These are phyloP conservation scores for Setaria viridis DNA, from an alignment of 202 grass and related monocot genomes.

Conservation along the genomic window DNA sequence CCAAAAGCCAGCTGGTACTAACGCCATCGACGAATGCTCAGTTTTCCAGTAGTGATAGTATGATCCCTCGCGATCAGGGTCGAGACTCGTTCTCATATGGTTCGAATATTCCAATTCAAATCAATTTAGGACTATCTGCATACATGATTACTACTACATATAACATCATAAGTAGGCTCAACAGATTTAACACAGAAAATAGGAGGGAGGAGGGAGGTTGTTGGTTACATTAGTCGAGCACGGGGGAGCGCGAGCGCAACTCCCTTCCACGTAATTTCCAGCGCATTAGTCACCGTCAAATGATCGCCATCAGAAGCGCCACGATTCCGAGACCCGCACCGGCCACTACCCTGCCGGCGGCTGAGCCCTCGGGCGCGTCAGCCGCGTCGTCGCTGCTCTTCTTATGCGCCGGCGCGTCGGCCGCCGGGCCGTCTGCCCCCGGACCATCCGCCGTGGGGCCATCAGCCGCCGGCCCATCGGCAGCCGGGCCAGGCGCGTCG, in stretches of 20 bases:
- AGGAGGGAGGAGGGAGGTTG: background rate
- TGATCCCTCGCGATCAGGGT: too few species aligned
- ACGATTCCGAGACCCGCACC: constrained; percentile 24
- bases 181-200: background rate
- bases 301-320: constrained; percentile 36
- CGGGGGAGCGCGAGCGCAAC: background rate
- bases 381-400: constrained; percentile 27
- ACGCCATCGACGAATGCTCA: too few species aligned
- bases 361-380: constrained; percentile 43
- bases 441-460: background rate
- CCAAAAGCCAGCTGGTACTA: too few species aligned
- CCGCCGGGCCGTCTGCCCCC: constrained; percentile 20
- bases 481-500: background rate
- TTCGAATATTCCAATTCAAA: too few species aligned
- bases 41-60: too few species aligned
- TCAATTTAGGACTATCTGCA: background rate
- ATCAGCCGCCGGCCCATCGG: background rate
- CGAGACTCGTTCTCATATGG: too few species aligned
- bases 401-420: constrained; percentile 38
- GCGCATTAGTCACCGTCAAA: background rate
- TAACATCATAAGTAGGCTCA: background rate
- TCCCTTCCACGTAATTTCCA: background rate
- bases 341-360: constrained; percentile 21
- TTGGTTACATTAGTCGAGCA: background rate
- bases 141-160: too few species aligned